Evolutionary conservation across 2,329 filamentous ascomycete species (phyloP).

Genomic region (Fusarium robinianum): DNA sequence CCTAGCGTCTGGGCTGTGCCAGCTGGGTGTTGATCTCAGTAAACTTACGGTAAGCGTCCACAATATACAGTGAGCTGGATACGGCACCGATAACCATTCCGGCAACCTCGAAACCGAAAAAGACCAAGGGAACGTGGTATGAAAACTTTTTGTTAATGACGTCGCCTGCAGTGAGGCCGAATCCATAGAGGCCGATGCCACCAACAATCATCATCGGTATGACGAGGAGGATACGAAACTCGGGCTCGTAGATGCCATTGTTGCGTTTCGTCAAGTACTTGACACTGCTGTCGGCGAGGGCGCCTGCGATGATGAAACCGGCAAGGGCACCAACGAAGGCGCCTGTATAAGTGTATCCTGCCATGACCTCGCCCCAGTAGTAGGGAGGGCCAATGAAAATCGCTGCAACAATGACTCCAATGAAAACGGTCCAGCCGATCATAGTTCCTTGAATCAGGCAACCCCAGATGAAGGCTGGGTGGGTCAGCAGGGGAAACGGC

Average conservation of each 20-base stretch:
- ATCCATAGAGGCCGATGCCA: constrained; percentile 80
- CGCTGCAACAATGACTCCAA: constrained; percentile 79
- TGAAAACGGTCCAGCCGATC: constrained; percentile 95
- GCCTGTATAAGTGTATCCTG: constrained; percentile 85
- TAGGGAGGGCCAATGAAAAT: constrained; percentile 81
- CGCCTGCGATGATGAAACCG: constrained; percentile 76
- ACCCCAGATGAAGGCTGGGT: constrained; percentile 83
- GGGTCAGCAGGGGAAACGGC: constrained; percentile 80
- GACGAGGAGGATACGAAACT: constrained; percentile 84
- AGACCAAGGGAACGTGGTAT: constrained; percentile 77
- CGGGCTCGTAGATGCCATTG: constrained; percentile 83
- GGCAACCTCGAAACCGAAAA: constrained; percentile 81
- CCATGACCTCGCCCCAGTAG: constrained; percentile 79
- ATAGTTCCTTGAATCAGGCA: constrained; percentile 82
- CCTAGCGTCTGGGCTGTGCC: neutral
- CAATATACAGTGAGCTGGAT: constrained; percentile 82
- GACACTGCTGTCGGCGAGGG: constrained; percentile 74
- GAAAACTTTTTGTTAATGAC: constrained; percentile 60
- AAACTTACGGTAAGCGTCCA: constrained; percentile 83
- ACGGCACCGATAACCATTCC: constrained; percentile 94
- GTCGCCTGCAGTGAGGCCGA: constrained; percentile 72
- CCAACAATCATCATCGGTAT: constrained; percentile 80
- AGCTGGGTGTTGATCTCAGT: no score
- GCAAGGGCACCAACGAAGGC: constrained; percentile 82
- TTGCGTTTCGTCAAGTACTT: constrained; percentile 74